phyloP scores from a whole-genome alignment of 257 asterid species.

The Eustoma russellianum region DNA sequence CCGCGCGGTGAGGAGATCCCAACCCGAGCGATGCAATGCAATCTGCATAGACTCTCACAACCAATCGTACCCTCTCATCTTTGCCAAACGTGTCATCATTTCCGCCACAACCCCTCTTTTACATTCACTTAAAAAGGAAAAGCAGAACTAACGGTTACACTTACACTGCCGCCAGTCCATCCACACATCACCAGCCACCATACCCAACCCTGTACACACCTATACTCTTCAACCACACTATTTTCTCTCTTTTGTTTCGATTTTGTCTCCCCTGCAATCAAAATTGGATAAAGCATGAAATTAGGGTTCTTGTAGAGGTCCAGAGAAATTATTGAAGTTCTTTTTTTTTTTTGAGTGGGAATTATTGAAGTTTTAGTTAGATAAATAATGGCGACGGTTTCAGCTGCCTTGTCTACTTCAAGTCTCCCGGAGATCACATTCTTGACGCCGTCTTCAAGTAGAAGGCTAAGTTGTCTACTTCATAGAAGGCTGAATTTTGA shows the following conservation, averaged over 20 bases:
- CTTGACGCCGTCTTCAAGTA: slow-evolving; percentile 9
- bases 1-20: too few relatives aligned
- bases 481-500: slow-evolving; percentile 10
- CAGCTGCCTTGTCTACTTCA: slow-evolving; percentile 12
- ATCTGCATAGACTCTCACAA: not conserved
- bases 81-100: slow-evolving; percentile 4
- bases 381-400: slow-evolving; percentile 13
- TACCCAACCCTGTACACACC: not conserved
- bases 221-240: not conserved
- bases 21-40: too few relatives aligned
- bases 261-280: not conserved
- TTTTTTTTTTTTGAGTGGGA: too few relatives aligned
- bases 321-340: slow-evolving; percentile 1
- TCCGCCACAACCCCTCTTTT: slow-evolving; percentile 8
- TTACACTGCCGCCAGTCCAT: not conserved
- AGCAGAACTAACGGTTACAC: too few relatives aligned
- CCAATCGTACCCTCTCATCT: slow-evolving; percentile 12
- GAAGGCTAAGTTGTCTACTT: not conserved
- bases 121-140: not conserved
- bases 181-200: slow-evolving; percentile 3
- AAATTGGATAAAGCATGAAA: slow-evolving; percentile 1
- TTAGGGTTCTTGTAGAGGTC: not conserved
- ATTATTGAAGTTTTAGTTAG: slow-evolving; percentile 2
- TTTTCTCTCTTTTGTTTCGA: not conserved
- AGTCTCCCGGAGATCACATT: slow-evolving; percentile 5